phyloP scores from a whole-genome alignment of 2,329 filamentous ascomycete species.

The Pseudodiploospora longispora region DNA sequence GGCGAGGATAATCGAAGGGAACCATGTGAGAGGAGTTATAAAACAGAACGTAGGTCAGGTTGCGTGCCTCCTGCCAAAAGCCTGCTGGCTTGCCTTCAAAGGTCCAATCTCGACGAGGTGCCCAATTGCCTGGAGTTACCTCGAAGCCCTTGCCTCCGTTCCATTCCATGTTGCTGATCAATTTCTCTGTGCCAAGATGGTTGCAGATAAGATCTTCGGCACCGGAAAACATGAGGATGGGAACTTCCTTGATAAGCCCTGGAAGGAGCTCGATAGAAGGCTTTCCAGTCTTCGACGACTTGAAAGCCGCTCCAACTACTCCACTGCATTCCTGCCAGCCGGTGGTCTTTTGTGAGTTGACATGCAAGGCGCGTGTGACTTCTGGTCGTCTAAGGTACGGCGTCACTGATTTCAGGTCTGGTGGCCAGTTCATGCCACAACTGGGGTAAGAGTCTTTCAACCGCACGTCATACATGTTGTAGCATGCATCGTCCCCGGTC shows the following conservation, averaged over 20 bases:
- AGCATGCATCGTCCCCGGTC: constrained; percentile 52
- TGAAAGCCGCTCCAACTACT: constrained; percentile 66
- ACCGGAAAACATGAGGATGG: constrained; percentile 83
- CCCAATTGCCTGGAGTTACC: constrained; percentile 75
- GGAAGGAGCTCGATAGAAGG: constrained; percentile 71
- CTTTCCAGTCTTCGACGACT: constrained; percentile 57
- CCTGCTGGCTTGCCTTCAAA: constrained; percentile 85
- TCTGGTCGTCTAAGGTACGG: constrained; percentile 81
- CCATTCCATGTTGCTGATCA: constrained; percentile 89
- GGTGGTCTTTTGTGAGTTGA: constrained; percentile 71
- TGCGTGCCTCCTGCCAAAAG: constrained; percentile 89
- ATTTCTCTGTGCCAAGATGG: constrained; percentile 82
- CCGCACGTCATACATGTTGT: constrained; percentile 97
- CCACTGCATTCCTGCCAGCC: constrained; percentile 91
- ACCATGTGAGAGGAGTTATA: constrained; percentile 98
- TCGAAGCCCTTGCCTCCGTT: constrained; percentile 90
- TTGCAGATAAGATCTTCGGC: constrained; percentile 96
- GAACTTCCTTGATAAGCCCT: constrained; percentile 66
- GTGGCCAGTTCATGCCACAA: constrained; percentile 98
- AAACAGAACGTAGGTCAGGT: constrained; percentile 91
- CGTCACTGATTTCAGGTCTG: constrained; percentile 68
- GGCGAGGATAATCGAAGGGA: constrained; percentile 82
- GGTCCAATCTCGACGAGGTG: constrained; percentile 86
- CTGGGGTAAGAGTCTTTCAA: constrained; percentile 70
- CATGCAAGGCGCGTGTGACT: constrained; percentile 71